Evolutionary conservation across 331 rosid genomes (phyloP), one percentile per base, ranked within the genome.

Genomic region (Pyrus hybrid): DNA sequence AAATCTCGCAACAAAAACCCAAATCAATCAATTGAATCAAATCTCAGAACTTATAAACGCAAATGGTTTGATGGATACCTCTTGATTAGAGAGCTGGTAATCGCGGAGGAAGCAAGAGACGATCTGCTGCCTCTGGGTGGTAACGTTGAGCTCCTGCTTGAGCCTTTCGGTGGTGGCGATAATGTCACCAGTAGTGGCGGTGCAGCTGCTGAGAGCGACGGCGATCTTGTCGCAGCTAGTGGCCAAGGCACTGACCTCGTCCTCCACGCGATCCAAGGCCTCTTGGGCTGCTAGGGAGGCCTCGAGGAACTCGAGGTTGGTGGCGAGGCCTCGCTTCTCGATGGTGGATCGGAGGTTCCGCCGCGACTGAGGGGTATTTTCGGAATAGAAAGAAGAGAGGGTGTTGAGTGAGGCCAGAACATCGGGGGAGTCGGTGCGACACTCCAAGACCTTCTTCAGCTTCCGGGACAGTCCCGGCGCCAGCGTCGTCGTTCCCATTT

Each of bases 381-480:
- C 96, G 23, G 84, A 77, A 85, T 92, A 90, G 92, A 95, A 95
- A 33, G 97, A 76, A 68, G 99, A 95, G 20, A 95, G 89, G 0
- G 99, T 90, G 82, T 85, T 81, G 68, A 95, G 92, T 7, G 99
- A 95, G 23, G 91, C 86, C 76, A 95, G 72, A 5, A 92, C 88
- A 78, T 95, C 97, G 43, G 97, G 96, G 11, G 97, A 82, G 57
- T 95, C 97, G 29, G 91, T 90, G 82, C 90, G 84, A 29, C 91
- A 90, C 47, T 92, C 99, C 83, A 95, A 76, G 64, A 95, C 97
- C 83, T 95, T 95, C 93, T 92, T 95, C 87, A 95, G 91, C 81
- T 92, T 95, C 89, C 97, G 93, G 8, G 97, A 95, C 5, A 95
- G 89, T 45, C 99, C 96, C 70, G 97, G 96, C 70, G 97, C 99